A percentile compares a stretch with the other conserved stretches of the same genome.
Evolutionary conservation across 257 asterid species (phyloP).

Genomic region (Sherardia arvensis): DNA sequence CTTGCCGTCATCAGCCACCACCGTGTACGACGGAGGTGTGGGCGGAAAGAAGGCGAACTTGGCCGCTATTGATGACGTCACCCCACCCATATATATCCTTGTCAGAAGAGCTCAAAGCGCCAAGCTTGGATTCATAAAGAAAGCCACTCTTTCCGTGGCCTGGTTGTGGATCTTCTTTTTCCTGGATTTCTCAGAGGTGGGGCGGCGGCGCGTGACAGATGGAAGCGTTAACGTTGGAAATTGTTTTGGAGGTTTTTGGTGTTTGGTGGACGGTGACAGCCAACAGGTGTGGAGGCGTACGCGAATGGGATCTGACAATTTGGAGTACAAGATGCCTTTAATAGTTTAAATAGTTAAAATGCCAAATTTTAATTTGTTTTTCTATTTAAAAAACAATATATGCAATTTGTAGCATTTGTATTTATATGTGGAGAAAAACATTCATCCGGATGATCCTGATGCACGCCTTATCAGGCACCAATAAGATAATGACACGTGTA

Average conservation of each 20-base stretch:
- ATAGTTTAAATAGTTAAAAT: neutral
- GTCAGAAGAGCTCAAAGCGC: constrained; percentile 1
- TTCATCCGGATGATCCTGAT: too few species aligned
- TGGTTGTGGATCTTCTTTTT: constrained; percentile 25
- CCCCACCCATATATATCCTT: constrained; percentile 69
- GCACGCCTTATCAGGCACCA: too few species aligned
- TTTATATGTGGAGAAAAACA: too few species aligned
- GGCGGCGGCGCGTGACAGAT: constrained; percentile 48
- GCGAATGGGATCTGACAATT: constrained; percentile 13
- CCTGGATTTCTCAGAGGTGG: constrained; percentile 2
- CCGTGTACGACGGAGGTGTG: constrained; percentile 88
- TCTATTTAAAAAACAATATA: too few species aligned
- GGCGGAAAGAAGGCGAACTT: constrained; percentile 98
- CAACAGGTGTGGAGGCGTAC: constrained; percentile 1
- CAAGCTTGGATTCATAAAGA: constrained; percentile 32
- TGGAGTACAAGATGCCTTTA: neutral
- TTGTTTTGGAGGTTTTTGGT: neutral
- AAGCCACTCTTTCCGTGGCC: constrained; percentile 17
- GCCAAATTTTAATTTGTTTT: neutral
- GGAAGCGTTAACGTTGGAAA: constrained; percentile 4
- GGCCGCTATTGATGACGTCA: constrained; percentile 95
- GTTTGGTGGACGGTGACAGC: neutral
- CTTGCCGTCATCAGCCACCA: constrained; percentile 51
- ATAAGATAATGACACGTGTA: too few species aligned
- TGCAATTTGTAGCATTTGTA: too few species aligned